Base-by-base conservation (phyloP, 2,329 filamentous ascomycete species). In the Aureobasidium sp. region DNA sequence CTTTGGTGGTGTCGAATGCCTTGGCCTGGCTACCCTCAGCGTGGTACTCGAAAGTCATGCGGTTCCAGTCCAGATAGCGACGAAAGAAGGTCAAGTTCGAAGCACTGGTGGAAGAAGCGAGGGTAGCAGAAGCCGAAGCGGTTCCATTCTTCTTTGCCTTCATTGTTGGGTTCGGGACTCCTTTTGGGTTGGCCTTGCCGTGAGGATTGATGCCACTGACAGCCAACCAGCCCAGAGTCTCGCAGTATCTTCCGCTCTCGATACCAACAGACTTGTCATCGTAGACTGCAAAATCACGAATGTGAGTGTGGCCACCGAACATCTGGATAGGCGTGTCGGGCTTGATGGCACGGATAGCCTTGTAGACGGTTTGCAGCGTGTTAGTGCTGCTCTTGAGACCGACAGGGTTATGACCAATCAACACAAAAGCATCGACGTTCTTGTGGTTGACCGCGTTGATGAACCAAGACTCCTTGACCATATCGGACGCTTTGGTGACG, bases 171-270 rank as follows among this genome's bases (percentile, higher is more conserved):
- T 75, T 76, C 3, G 76, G 77, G 17, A 78, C 76, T 20, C 75
- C 78, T 27, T 70, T 67, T 17, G 74, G 77, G 25, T 73, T 71
- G 57, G 64, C 66, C 56, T 74, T 77, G 29, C 77, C 77, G 5
- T 74, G 76, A 0, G 73, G 75, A 58, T 80, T 70, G 66, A 88
- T 81, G 17, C 85, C 85, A 55, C 79, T 80, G 74, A 88, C 81
- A n/a, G 84, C 82, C 25, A 87, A 70, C 82, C 84, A 89, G 27
- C 86, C 86, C 0, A 88, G 76, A 1, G 85, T 88, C 73, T 89
- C 86, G 69, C 85, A 88, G 72, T 87, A 88, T 58, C 84, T 66
- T 65, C 76, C 85, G 2, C 84, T 83, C 67, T 87, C 85, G 9
- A 88, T 75, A 0, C 79, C 84, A 5, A 85, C 84, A 6, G 82